Evolutionary conservation across 2,329 filamentous ascomycete genomes (phyloP).

Genomic region (Geosmithia morbida): DNA sequence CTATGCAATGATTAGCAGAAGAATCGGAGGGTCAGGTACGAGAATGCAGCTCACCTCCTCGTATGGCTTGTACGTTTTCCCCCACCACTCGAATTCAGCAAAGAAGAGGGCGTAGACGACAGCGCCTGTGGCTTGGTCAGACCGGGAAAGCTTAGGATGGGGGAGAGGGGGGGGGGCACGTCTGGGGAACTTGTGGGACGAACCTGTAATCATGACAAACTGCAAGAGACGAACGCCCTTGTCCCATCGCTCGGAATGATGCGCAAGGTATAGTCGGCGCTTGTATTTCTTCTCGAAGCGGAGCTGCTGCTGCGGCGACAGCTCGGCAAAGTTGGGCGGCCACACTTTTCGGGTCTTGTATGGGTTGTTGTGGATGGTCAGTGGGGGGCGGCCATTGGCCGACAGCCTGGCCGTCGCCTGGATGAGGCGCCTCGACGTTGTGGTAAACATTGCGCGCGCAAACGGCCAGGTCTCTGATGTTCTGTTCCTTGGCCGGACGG

Average conservation of each 20-base stretch:
- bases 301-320: constrained; percentile 60
- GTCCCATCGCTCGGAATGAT: constrained; percentile 47
- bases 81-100: constrained; percentile 28
- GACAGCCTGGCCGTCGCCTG: constrained; percentile 10
- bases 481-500: neutral
- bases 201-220: constrained; percentile 41
- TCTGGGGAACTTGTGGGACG: constrained; percentile 9
- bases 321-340: constrained; percentile 61
- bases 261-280: constrained; percentile 48
- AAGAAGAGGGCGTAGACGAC: constrained; percentile 14
- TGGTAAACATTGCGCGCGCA: constrained; percentile 1
- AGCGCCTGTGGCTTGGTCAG: neutral
- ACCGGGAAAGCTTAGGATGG: too few species aligned
- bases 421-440: constrained; percentile 15
- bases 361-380: constrained; percentile 33
- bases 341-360: constrained; percentile 58
- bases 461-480: neutral
- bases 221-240: constrained; percentile 53
- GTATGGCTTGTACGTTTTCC: constrained; percentile 24
- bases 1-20: constrained; percentile 7
- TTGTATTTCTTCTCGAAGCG: constrained; percentile 68
- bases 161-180: neutral
- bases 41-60: constrained; percentile 19
- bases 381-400: neutral
- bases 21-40: neutral